phyloP scores from a whole-genome alignment of 176 grass and related monocot species.

The Phoenix dactylifera region DNA sequence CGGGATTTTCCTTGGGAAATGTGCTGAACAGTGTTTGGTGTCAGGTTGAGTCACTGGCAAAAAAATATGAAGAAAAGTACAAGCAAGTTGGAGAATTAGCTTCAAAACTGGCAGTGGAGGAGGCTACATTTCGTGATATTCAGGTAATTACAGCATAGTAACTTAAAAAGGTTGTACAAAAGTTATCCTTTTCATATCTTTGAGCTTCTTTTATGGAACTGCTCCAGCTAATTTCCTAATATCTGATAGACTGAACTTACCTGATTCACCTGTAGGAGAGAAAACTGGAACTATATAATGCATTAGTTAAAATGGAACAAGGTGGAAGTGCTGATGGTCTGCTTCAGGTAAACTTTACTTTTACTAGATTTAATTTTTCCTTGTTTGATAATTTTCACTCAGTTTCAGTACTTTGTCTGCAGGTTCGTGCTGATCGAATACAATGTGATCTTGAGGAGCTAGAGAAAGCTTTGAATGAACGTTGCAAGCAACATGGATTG shows the following conservation, averaged over 20 bases:
- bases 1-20: too few species aligned
- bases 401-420: conserved; percentile 9
- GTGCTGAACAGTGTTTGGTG: neutral
- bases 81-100: conserved; percentile 94
- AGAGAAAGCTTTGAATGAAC: conserved; percentile 80
- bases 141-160: conserved; percentile 40
- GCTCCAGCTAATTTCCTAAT: too few species aligned
- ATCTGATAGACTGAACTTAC: conserved; percentile 10
- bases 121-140: conserved; percentile 75
- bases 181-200: conserved; percentile 15
- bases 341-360: conserved; percentile 68
- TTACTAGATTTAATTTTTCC: conserved; percentile 9
- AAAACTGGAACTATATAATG: conserved; percentile 85
- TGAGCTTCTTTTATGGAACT: conserved; percentile 16
- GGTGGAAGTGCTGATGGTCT: conserved; percentile 94
- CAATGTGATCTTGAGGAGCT: conserved; percentile 94
- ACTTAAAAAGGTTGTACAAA: conserved; percentile 1
- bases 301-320: conserved; percentile 96
- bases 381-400: conserved; percentile 9
- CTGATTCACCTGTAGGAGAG: conserved; percentile 60
- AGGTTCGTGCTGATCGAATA: conserved; percentile 97
- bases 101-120: conserved; percentile 82
- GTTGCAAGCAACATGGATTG: conserved; percentile 83
- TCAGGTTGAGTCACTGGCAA: conserved; percentile 88
- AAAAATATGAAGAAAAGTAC: conserved; percentile 99